Base-by-base conservation (phyloP, 805 yeast species). In the Candida caryicola region DNA sequence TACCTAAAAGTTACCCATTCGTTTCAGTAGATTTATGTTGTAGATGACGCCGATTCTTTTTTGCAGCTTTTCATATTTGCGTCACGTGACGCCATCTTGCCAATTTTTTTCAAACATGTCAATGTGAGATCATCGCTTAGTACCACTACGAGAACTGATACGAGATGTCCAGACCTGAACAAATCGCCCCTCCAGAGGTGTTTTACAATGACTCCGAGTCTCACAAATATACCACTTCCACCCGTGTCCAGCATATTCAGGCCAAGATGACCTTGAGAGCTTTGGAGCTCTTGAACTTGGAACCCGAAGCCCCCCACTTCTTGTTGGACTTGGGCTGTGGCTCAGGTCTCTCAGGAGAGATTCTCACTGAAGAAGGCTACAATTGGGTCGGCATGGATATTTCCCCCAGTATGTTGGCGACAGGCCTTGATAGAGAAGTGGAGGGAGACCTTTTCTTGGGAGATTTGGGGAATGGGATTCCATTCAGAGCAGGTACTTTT, bases 171-270 rank as follows among this genome's bases (percentile, higher is more conserved):
- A 81, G 98, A 69, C 98, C 98, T 49, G 98, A 90, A 66, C 87
- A 87, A 53, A 71, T 89, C 45, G 98, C 98, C 10, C 98, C 98
- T 19, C 96, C 98, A 29, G 98, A 90, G 66, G 76, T 90, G 43
- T 93, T 91, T 59, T 93, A 93, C 61, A 85, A 89, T 71, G 97
- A 90, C 39, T 64, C 79, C 1, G 99, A 93, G 62, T 85, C 98
- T 0, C 71, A 73, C 47, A 93, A 93, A 56, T 93, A 93, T 62
- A 93, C 98, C 0, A 73, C 84, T 2, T 86, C 95, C 4, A 85
- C 96, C 4, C 93, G 99, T 73, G 96, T 93, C 34, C 99, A 93
- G 67, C 96, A 90, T 58, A 93, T 93, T 54, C 99, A 93, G 64
- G 98, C 98, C 2, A 85, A 87, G 59, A 93, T 93, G 99, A 89